Conservation (phyloP, 2,329 filamentous ascomycete genomes). For the Curvularia lunata region DNA sequence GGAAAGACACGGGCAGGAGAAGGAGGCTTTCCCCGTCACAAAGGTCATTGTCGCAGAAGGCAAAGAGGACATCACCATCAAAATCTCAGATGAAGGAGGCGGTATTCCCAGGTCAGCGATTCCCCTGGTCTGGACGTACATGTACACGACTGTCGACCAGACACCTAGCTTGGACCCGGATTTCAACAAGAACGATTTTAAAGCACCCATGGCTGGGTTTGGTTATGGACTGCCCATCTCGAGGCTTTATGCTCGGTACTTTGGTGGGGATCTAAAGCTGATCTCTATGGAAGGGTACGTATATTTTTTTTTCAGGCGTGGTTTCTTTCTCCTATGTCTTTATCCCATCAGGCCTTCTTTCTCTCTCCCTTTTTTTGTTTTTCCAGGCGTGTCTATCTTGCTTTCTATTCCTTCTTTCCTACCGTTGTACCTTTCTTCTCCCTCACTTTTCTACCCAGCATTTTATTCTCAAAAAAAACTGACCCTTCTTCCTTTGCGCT, state of each 20-base stretch:
- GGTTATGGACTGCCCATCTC: constrained; percentile 97
- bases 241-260: constrained; percentile 92
- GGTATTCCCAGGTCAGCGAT: constrained; percentile 93
- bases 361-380: background rate
- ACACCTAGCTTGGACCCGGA: constrained; percentile 95
- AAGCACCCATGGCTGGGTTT: constrained; percentile 98
- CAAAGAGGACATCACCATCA: constrained; percentile 98
- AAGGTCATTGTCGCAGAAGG: constrained; percentile 98
- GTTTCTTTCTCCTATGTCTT: background rate
- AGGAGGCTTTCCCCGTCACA: constrained; percentile 93
- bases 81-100: constrained; percentile 94
- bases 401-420: background rate
- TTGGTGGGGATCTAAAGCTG: constrained; percentile 94
- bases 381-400: background rate
- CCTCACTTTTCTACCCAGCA: background rate
- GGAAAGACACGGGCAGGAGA: constrained; percentile 91
- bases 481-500: constrained; percentile 5
- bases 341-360: too few species aligned
- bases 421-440: background rate
- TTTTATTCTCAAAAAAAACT: constrained; percentile 17
- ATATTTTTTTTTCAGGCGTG: background rate
- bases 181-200: constrained; percentile 99
- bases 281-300: constrained; percentile 99
- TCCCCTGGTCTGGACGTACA: constrained; percentile 99
- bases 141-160: constrained; percentile 98